These are phyloP conservation scores for Yarrowia hollandica DNA, from an alignment of 805 yeast species.

Conservation along the genomic window DNA sequence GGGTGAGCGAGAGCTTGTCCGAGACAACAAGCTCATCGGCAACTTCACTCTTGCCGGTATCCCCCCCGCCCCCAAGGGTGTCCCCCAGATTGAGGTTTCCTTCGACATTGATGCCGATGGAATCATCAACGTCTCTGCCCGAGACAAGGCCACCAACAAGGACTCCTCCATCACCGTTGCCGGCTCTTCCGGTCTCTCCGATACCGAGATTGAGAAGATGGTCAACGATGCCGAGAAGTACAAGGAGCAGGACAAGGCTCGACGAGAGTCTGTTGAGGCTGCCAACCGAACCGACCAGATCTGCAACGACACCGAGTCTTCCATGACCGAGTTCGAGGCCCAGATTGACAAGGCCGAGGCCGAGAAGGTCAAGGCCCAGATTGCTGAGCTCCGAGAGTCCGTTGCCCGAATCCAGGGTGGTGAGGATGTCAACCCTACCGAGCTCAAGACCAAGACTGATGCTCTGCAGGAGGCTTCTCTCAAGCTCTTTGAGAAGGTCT, in stretches of 20 bases:
- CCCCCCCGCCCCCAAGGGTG: constrained; percentile 95
- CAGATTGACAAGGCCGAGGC: constrained; percentile 59
- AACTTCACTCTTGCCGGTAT: constrained; percentile 94
- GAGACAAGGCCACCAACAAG: constrained; percentile 90
- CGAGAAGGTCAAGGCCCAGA: constrained; percentile 55
- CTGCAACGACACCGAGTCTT: constrained; percentile 85
- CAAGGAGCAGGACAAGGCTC: constrained; percentile 84
- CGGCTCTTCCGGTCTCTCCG: constrained; percentile 91
- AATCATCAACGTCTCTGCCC: constrained; percentile 91
- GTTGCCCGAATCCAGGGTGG: constrained; percentile 69
- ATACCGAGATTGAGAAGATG: constrained; percentile 86
- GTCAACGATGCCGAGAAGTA: constrained; percentile 86
- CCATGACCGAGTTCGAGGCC: constrained; percentile 73
- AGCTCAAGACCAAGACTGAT: constrained; percentile 76
- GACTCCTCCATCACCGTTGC: constrained; percentile 95
- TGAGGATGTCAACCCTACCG: constrained; percentile 62
- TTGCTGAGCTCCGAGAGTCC: constrained; percentile 68
- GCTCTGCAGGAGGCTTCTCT: constrained; percentile 78
- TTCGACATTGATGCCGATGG: constrained; percentile 98
- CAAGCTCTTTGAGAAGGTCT: constrained; percentile 78
- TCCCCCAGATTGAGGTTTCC: constrained; percentile 90
- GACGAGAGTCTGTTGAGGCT: constrained; percentile 76
- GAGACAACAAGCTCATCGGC: constrained; percentile 97
- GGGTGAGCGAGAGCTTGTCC: constrained; percentile 97
- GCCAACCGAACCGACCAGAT: constrained; percentile 84